Conservation (phyloP, 805 yeast genomes). For the Schizosaccharomyces osmophilus region DNA sequence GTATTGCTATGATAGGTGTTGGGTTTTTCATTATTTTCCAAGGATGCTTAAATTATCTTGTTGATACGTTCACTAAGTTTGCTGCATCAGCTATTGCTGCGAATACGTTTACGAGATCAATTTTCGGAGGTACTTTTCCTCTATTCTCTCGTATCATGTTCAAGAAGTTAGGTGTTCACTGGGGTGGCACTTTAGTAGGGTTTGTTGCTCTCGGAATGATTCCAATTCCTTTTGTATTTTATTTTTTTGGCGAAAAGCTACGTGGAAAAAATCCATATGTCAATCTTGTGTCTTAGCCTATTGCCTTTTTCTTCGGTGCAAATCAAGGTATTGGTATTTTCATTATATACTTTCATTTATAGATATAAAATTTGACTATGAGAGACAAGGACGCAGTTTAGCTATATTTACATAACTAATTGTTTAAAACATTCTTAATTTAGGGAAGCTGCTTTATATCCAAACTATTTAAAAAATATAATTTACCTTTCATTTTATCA, state of each 20-base stretch:
- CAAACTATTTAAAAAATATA: no score
- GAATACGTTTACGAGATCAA: conserved; percentile 39
- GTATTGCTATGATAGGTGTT: conserved; percentile 39
- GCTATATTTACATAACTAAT: no score
- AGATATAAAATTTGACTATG: no score
- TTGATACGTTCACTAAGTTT: conserved; percentile 40
- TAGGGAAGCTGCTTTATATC: no score
- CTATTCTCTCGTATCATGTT: conserved; percentile 49
- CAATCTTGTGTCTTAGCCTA: no score
- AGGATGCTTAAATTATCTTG: conserved; percentile 42
- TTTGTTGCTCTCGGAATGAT: conserved; percentile 28
- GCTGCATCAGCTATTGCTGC: conserved; percentile 61
- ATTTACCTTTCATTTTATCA: no score
- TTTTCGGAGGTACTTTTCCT: conserved; percentile 42
- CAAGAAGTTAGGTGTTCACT: conserved; percentile 35
- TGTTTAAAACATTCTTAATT: no score
- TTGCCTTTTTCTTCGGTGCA: no score
- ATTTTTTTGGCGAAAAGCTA: conserved; percentile 22
- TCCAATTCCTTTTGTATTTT: conserved; percentile 43
- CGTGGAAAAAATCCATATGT: conserved; percentile 8
- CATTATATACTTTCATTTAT: no score
- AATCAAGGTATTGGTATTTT: no score
- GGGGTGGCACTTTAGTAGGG: conserved; percentile 54
- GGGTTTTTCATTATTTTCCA: conserved; percentile 47
- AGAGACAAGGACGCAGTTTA: no score